Evolutionary conservation across 345 rosid species (phyloP).

Genomic region (Excoecaria cochinchinensis): DNA sequence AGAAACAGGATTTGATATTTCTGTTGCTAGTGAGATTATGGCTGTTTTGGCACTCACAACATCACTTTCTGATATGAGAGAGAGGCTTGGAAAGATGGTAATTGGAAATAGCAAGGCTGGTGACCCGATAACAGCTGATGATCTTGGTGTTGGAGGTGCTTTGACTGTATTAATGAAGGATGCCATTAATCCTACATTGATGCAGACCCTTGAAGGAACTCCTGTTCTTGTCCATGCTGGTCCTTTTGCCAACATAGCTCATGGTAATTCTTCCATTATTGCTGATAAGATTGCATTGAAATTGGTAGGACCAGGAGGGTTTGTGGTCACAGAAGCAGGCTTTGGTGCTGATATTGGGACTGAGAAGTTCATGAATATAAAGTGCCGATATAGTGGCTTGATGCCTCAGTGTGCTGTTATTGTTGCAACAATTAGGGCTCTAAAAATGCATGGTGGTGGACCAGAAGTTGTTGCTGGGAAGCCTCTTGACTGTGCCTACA

Average conservation of each 20-base stretch:
- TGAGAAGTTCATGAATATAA: constrained; percentile 96
- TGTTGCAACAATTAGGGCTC: constrained; percentile 95
- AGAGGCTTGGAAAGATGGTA: constrained; percentile 96
- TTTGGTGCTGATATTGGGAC: constrained; percentile 98
- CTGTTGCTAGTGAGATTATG: constrained; percentile 99
- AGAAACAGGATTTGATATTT: constrained; percentile 93
- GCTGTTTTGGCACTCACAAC: constrained; percentile 98
- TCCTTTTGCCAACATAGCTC: constrained; percentile 98
- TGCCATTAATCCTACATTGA: constrained; percentile 90
- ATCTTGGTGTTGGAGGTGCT: constrained; percentile 98
- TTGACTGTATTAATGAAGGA: constrained; percentile 96
- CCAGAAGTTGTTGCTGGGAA: constrained; percentile 96
- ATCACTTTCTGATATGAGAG: constrained; percentile 94
- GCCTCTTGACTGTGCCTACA: constrained; percentile 87
- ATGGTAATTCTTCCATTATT: constrained; percentile 93
- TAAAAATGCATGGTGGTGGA: constrained; percentile 99
- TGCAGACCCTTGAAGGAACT: constrained; percentile 99
- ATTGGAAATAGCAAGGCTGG: constrained; percentile 93
- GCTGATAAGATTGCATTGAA: constrained; percentile 97
- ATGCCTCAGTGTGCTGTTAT: constrained; percentile 93
- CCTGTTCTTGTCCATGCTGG: constrained; percentile 99
- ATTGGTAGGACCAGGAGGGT: constrained; percentile 94
- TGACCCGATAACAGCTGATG: constrained; percentile 93
- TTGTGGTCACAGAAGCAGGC: constrained; percentile 98
- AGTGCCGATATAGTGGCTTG: constrained; percentile 85